Evolutionary conservation across 2,329 filamentous ascomycete species (phyloP).

Genomic region (Colletotrichum sp.): DNA sequence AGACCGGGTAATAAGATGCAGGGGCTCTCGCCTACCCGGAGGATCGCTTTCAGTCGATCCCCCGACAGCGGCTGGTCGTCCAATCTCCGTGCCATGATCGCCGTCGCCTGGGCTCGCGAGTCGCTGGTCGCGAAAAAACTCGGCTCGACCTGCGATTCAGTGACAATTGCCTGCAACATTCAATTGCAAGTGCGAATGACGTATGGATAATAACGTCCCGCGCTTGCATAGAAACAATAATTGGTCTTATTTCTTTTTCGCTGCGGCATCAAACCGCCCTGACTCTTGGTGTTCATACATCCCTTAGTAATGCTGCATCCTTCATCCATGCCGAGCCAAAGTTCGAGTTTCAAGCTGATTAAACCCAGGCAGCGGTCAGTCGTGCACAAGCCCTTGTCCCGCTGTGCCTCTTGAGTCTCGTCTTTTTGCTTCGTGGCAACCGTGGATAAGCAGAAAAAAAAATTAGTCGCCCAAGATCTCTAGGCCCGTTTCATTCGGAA

Average conservation of each 20-base stretch:
- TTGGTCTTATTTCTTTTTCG: neutral
- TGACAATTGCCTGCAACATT: neutral
- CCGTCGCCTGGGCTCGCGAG: neutral
- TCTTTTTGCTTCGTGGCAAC: neutral
- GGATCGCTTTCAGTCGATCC: neutral
- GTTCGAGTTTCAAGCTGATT: slow-evolving; percentile 15
- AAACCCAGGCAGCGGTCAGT: neutral
- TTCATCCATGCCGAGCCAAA: slow-evolving; percentile 1
- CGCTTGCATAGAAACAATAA: neutral
- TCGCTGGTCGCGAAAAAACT: neutral
- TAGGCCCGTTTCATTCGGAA: slow-evolving; percentile 16
- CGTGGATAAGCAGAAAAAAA: neutral
- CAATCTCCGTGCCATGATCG: neutral
- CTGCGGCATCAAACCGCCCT: neutral
- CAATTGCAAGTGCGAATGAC: neutral
- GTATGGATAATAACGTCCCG: neutral
- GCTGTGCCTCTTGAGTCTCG: neutral
- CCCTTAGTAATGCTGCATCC: neutral
- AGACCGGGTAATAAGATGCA: neutral
- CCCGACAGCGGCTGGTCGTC: neutral
- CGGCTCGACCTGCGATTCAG: neutral
- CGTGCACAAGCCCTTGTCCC: neutral
- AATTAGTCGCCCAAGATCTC: neutral
- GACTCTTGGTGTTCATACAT: neutral
- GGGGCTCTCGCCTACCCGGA: neutral